Base-by-base conservation (phyloP, 2,329 filamentous ascomycete species). In the Periconia sp. region DNA sequence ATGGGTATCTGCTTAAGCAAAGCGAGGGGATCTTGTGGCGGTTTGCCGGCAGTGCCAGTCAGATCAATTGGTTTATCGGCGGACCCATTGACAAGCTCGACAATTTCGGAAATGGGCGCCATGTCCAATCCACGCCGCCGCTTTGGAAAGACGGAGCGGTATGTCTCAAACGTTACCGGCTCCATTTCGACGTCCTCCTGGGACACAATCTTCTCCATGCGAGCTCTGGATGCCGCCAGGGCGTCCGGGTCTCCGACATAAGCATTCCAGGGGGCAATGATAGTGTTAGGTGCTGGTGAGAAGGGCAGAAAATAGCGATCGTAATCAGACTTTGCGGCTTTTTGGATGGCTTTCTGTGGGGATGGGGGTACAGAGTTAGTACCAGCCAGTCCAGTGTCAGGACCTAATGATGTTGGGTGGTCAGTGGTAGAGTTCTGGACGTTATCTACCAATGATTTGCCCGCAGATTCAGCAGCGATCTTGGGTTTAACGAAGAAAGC, bases 241-340 rank as follows among this genome's bases (percentile, higher is more conserved):
- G 63, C 62, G n/a, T 57, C 60, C 2, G 65, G 52, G n/a, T 69
- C 64, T n/a, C 58, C 59, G 54, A 69, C 61, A 17, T 71, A 66
- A 0, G 61, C 56, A 47, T 75, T 78, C 46, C 79, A 61, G 0
- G 81, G 79, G 0, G 92, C 91, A 49, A 97, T 62, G n/a, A 76
- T 83, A 1, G 91, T 89, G 64, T 91, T 82, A 2, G 86, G 81
- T 54, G 91, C 88, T 44, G 94, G 68, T 57, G 89, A 92, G 71
- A 97, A 97, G 0, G 90, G 86, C 31, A 91, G 82, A 65, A 97
- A 97, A 35, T 81, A 78, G 60, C 85, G 86, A 17, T 89, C 60
- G 54, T 78, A 76, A 55, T 79, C 77, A 6, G 71, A 73, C 20
- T 73, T 62, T 10, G 61, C 61, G 50, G 71, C 74, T 46, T 66